Base-by-base conservation (phyloP, 1,284 basidiomycete species). In the Naganishia sp. region DNA sequence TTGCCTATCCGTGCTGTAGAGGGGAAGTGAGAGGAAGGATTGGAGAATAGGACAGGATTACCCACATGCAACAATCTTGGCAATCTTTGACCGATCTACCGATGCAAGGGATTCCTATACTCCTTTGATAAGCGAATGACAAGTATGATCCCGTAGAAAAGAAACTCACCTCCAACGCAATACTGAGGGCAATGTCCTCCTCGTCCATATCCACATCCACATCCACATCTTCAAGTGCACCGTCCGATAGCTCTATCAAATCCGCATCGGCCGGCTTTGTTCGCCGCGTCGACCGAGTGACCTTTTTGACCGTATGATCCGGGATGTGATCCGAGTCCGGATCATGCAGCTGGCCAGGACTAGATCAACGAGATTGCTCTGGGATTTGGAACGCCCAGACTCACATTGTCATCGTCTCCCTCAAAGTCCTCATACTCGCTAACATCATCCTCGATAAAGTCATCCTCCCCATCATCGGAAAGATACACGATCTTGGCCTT, bases 381-480 rank as follows among this genome's bases (percentile, higher is more conserved):
- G 54, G 21, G 11, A 18, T 13, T 5, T 3, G 25, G 16, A 23
- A 25, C 4, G 42, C 43, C 28, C 45, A 15, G 18, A 61, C 53
- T 54, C 43, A 66, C 46, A 18, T 66, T 57, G 31, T 54, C 49
- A 28, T 66, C 65, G 42, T 66, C 65, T 3, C 65, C 65, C 28
- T 39, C 65, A 31, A 66, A 66, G 23, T 66, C 65, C 16, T 50
- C 65, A 28, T 66, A 66, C 48, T 59, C 65, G 43, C 59, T 60
- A 10, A 54, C 49, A 48, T 60, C 65, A 33, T 52, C 55, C 18
- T 57, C 44, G 13, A 54, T 39, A 23, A 61, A 55, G 21, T 53
- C 50, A 43, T 54, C 50, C 6, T 46, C 28, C 5, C 46, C 65
- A 25, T 63, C 61, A 63, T 63, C 61, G 4, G 53, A 53, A 21